Evolutionary conservation across 2,329 filamentous ascomycete species (phyloP).

Genomic region (Fusarium humuli): DNA sequence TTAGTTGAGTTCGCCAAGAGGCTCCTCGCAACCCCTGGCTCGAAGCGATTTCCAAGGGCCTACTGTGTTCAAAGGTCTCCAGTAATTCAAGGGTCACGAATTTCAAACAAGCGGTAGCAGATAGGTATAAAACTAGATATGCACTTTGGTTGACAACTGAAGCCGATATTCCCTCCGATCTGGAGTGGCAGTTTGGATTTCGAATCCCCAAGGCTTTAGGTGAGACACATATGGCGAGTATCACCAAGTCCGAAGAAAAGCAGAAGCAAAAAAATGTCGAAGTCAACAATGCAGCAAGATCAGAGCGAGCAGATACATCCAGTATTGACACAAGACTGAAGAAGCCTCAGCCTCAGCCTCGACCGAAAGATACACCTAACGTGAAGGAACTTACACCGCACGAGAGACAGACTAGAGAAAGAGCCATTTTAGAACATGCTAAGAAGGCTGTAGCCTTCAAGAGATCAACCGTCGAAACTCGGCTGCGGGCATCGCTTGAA

Average conservation of each 20-base stretch:
- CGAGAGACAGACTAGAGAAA: conserved; percentile 67
- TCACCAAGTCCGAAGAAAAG: conserved; percentile 23
- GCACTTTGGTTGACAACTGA: conserved; percentile 87
- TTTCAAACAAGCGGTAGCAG: conserved; percentile 86
- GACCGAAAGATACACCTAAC: conserved; percentile 42
- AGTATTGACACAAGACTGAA: conserved; percentile 19
- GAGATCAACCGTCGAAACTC: conserved; percentile 58
- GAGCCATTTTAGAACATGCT: conserved; percentile 60
- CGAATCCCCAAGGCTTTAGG: conserved; percentile 68
- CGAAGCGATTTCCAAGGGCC: conserved; percentile 72
- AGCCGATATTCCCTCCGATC: conserved; percentile 70
- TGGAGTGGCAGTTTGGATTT: conserved; percentile 94
- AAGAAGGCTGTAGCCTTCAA: conserved; percentile 64
- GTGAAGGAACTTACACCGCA: conserved; percentile 55
- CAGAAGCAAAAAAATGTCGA: conserved; percentile 42
- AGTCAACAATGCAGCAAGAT: conserved; percentile 39
- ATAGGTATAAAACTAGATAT: conserved; percentile 70
- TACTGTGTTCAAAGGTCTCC: conserved; percentile 71
- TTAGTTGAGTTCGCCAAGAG: no score
- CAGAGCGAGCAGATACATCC: conserved; percentile 11
- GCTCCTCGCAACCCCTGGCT: no score
- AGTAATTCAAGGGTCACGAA: conserved; percentile 74
- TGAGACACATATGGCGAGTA: conserved; percentile 56
- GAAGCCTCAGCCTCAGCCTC: conserved; percentile 62
- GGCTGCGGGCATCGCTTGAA: conserved; percentile 67